These are phyloP conservation scores for Dendrobium nobile DNA, from an alignment of 106 monocot species.

Conservation along the genomic window DNA sequence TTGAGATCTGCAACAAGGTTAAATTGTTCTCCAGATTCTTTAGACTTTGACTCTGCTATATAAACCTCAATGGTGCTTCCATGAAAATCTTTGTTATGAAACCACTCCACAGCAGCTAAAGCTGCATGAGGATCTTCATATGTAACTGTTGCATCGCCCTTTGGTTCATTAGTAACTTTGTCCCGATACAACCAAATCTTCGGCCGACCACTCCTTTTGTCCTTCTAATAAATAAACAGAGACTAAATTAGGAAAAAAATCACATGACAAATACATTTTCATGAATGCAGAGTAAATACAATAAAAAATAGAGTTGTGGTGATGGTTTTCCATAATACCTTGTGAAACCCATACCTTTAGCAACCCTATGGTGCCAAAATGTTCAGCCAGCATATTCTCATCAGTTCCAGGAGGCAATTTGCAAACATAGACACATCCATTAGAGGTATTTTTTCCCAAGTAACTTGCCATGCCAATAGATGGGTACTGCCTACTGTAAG, in stretches of 20 bases:
- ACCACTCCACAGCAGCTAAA: slow-evolving; percentile 94
- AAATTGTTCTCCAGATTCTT: slow-evolving; percentile 45
- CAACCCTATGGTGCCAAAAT: slow-evolving; percentile 99
- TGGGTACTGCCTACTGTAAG: background rate
- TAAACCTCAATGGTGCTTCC: slow-evolving; percentile 74
- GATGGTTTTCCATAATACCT: slow-evolving; percentile 56
- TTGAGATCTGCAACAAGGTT: slow-evolving; percentile 17
- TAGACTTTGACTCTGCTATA: slow-evolving; percentile 81
- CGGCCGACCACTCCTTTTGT: slow-evolving; percentile 84
- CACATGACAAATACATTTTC: background rate
- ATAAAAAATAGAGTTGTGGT: slow-evolving; percentile 6
- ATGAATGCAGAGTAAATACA: background rate
- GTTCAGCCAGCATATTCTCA: slow-evolving; percentile 84
- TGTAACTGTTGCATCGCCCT: slow-evolving; percentile 96
- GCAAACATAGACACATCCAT: slow-evolving; percentile 86
- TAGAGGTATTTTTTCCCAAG: slow-evolving; percentile 44
- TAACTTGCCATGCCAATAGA: slow-evolving; percentile 55
- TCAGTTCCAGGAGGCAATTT: slow-evolving; percentile 89
- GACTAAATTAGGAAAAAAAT: background rate
- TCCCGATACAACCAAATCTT: slow-evolving; percentile 97
- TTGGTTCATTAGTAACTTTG: slow-evolving; percentile 88
- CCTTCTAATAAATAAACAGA: slow-evolving; percentile 48
- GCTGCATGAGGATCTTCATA: slow-evolving; percentile 99
- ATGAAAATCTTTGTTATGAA: slow-evolving; percentile 93
- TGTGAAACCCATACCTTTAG: slow-evolving; percentile 82